These are phyloP conservation scores for Candida arabinofermentans DNA, from an alignment of 805 yeast species.

Conservation along the genomic window DNA sequence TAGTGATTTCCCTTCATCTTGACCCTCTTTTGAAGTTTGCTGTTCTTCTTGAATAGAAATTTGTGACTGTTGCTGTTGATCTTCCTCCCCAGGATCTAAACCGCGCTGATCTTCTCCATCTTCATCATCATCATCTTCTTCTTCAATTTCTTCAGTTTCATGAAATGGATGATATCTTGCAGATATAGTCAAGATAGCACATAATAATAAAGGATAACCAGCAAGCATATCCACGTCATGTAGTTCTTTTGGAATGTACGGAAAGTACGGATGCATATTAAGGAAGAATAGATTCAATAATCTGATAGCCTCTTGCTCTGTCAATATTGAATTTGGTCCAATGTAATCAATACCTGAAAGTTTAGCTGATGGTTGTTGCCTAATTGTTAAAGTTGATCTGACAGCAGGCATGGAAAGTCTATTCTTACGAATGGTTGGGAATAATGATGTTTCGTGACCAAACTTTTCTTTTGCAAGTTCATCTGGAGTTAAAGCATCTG, in stretches of 20 bases:
- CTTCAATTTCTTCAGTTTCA: slow-evolving; percentile 20
- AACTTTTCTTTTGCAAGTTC: slow-evolving; percentile 19
- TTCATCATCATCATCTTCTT: slow-evolving; percentile 24
- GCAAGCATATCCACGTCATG: slow-evolving; percentile 64
- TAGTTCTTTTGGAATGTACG: slow-evolving; percentile 73
- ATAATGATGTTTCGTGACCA: slow-evolving; percentile 26
- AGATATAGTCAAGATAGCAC: slow-evolving; percentile 77
- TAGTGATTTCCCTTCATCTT: too few species aligned
- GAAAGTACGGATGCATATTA: slow-evolving; percentile 87
- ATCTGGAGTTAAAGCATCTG: slow-evolving; percentile 5
- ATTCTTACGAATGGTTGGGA: slow-evolving; percentile 20
- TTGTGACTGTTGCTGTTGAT: too few species aligned
- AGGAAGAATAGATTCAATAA: slow-evolving; percentile 61
- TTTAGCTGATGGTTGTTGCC: slow-evolving; percentile 44
- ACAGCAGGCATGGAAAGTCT: slow-evolving; percentile 42
- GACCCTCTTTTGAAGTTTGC: too few species aligned
- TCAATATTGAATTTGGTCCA: slow-evolving; percentile 46
- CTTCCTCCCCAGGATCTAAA: too few species aligned
- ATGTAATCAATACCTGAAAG: slow-evolving; percentile 64
- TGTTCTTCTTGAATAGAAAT: too few species aligned
- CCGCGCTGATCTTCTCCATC: not conserved
- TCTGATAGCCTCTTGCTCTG: slow-evolving; percentile 57
- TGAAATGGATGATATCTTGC: slow-evolving; percentile 67
- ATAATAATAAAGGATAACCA: slow-evolving; percentile 74
- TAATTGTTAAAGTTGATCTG: slow-evolving; percentile 35